Evolutionary conservation across 163 green algal species (phyloP).

Genomic region (Coccomyxa subellipsoidea): DNA sequence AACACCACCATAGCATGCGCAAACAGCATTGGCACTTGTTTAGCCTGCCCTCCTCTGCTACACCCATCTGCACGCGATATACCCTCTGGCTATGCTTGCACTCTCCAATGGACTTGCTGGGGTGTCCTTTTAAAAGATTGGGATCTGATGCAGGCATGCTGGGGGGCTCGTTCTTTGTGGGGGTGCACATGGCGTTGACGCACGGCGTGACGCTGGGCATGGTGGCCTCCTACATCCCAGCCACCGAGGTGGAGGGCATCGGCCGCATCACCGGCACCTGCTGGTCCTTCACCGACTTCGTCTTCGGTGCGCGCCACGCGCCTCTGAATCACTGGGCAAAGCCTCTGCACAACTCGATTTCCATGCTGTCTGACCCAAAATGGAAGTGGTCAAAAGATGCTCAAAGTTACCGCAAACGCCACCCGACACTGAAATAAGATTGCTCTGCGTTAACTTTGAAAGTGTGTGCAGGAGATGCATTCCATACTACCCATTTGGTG

Average conservation of each 20-base stretch:
- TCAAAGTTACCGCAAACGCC: too few relatives aligned
- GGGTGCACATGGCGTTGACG: conserved; percentile 83
- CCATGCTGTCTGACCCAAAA: not conserved
- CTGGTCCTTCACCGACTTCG: conserved; percentile 84
- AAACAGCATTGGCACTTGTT: too few relatives aligned
- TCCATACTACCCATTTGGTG: too few relatives aligned
- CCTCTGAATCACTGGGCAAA: not conserved
- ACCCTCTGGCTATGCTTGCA: too few relatives aligned
- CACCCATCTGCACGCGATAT: too few relatives aligned
- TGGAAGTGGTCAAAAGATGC: too few relatives aligned
- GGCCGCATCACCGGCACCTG: conserved; percentile 59
- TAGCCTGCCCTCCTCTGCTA: too few relatives aligned
- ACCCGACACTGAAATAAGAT: too few relatives aligned
- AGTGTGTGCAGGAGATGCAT: too few relatives aligned
- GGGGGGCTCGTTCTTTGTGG: conserved; percentile 58
- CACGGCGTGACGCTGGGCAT: conserved; percentile 81
- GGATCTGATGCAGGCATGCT: conserved; percentile 62
- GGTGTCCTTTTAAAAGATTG: not conserved
- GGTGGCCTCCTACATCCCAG: conserved; percentile 80
- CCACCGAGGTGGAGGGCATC: conserved; percentile 45
- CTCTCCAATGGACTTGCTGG: too few relatives aligned
- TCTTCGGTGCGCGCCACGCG: conserved; percentile 52
- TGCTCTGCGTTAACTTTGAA: too few relatives aligned
- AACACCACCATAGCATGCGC: too few relatives aligned
- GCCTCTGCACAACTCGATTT: not conserved